Evolutionary conservation across 139 green algal species (phyloP).

Genomic region (Parachlorella kessleri): DNA sequence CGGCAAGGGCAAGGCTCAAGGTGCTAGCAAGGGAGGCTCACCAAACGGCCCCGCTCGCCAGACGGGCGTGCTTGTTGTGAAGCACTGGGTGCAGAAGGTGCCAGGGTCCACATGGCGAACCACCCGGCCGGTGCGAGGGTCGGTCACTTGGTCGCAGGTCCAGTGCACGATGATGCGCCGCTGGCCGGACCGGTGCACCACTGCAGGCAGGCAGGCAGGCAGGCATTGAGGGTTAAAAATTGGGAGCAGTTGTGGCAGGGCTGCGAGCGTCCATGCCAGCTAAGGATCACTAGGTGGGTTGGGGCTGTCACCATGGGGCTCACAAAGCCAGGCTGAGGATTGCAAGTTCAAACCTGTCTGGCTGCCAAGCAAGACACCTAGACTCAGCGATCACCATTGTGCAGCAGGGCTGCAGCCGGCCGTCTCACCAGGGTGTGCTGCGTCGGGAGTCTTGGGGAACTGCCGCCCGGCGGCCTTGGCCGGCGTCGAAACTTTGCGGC

Average conservation of each 20-base stretch:
- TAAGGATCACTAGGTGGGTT: neutral
- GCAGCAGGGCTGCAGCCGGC: neutral
- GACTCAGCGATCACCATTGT: neutral
- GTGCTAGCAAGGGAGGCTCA: neutral
- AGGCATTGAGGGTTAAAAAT: neutral
- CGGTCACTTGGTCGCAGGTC: constrained; percentile 19
- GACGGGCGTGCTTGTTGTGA: constrained; percentile 32
- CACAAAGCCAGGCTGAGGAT: too few species aligned
- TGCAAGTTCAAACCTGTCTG: too few species aligned
- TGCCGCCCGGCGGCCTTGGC: neutral
- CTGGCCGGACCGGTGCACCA: neutral
- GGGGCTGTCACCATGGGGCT: too few species aligned
- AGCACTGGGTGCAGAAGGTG: constrained; percentile 43
- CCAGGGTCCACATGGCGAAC: constrained; percentile 23
- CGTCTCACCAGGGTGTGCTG: neutral
- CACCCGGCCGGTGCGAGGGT: constrained; percentile 31
- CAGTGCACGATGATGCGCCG: constrained; percentile 26
- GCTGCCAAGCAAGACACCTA: too few species aligned
- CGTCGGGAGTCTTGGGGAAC: neutral
- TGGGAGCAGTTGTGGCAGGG: neutral
- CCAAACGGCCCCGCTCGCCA: constrained; percentile 77
- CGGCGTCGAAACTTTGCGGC: neutral
- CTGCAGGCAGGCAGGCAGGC: constrained; percentile 1
- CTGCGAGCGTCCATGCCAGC: neutral
- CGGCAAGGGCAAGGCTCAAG: too few species aligned